These are phyloP conservation scores for Canavalia ensiformis DNA, from an alignment of 306 rosid genomes.

Conservation along the genomic window DNA sequence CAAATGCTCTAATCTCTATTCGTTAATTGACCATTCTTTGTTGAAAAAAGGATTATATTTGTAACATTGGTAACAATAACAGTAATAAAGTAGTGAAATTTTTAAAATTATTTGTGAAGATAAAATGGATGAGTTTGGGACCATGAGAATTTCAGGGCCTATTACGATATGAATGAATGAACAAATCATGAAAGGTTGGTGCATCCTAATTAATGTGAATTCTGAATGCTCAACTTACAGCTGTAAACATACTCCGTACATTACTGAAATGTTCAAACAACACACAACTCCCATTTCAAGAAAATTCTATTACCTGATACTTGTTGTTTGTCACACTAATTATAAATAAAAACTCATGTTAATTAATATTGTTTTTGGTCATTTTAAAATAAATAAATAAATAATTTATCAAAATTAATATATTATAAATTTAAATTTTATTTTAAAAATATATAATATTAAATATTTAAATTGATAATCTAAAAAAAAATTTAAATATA, in stretches of 20 bases:
- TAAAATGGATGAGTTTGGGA: not conserved
- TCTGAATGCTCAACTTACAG: slow-evolving; percentile 30
- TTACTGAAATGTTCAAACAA: slow-evolving; percentile 16
- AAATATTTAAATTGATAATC: too few relatives aligned
- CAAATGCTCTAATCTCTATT: too few relatives aligned
- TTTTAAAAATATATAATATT: too few relatives aligned
- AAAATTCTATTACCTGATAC: not conserved
- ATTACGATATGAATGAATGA: slow-evolving; percentile 15
- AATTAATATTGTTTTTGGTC: too few relatives aligned
- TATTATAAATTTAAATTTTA: too few relatives aligned
- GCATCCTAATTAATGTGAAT: slow-evolving; percentile 46
- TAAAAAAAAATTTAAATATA: too few relatives aligned
- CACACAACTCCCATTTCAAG: slow-evolving; percentile 32
- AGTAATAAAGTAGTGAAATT: not conserved
- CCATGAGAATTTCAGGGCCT: not conserved
- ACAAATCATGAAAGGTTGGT: slow-evolving; percentile 38
- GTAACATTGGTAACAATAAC: not conserved
- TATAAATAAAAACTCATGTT: too few relatives aligned
- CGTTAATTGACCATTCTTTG: too few relatives aligned
- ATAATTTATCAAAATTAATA: too few relatives aligned
- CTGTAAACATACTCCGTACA: slow-evolving; percentile 38
- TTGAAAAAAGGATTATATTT: too few relatives aligned
- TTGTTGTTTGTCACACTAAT: not conserved
- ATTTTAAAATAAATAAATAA: too few relatives aligned
- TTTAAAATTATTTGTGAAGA: not conserved